Base-by-base conservation (phyloP, 106 monocot genomes). In the Allium fistulosum region DNA sequence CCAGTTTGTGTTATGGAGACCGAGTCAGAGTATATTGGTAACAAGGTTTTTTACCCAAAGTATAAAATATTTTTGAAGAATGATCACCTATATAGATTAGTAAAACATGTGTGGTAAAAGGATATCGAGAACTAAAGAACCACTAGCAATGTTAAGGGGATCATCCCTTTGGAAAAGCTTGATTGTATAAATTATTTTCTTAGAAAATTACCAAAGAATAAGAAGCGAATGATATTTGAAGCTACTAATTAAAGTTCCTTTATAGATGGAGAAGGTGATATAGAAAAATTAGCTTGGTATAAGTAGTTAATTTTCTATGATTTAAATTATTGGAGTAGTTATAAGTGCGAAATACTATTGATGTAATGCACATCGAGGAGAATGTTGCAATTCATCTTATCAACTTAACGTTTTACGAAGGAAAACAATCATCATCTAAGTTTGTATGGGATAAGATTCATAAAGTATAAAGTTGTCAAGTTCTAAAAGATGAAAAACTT, bases 91-190 rank as follows among this genome's bases (percentile, higher is more conserved):
- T 28, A 28, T 28, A 28, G 28, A 28, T 28, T 3, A 2, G 3
- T 28, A 1, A 28, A 28, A 28, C 3, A 28, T 28, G 28, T 1
- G 3, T 28, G 28, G 28, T 28, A 28, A 2, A 28, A 2, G 28
- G 28, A 28, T 28, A 28, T 1, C 28, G 28, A 56, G 4, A 2
- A 56, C n/a, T n/a, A 56, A 56, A n/a, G 56, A 56, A 56, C 56
- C 56, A 2, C 56, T 4, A 56, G 4, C 56, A 56, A 11, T 1
- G n/a, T 56, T 56, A n/a, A 56, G 14, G 4, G 56, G 56, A 56
- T 1, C 56, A 56, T 56, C 56, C 56, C 56, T 56, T 56, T 56
- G n/a, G 56, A 56, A 56, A 56, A n/a, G 56, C 56, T n/a, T 56
- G 56, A 56, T 4, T 4, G 1, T 56, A 56, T 56, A 11, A 56